phyloP scores from a whole-genome alignment of 2,329 filamentous ascomycete genomes.

The Xylariaceae sp. region DNA sequence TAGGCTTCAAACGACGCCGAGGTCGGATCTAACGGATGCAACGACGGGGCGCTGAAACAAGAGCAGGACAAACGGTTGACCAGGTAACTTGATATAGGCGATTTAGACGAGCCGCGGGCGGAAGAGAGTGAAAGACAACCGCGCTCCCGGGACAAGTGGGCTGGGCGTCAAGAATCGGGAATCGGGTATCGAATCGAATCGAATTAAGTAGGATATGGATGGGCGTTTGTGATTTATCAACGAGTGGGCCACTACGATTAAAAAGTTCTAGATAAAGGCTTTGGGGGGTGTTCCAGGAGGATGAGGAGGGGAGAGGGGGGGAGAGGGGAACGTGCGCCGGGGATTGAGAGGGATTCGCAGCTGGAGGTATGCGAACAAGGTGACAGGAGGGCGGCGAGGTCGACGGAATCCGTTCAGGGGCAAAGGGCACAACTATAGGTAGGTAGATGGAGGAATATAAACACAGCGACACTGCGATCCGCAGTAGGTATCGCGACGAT shows the following conservation, averaged over 20 bases:
- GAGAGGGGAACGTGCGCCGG: neutral
- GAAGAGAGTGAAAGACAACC: neutral
- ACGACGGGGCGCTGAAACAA: constrained; percentile 3
- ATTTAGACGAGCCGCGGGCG: constrained; percentile 2
- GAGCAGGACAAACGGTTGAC: constrained; percentile 2
- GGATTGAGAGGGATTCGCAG: neutral
- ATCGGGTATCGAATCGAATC: neutral
- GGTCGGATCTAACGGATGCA: constrained; percentile 6
- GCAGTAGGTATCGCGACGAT: neutral
- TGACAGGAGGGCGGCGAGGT: neutral
- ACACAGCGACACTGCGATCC: neutral
- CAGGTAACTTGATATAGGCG: neutral
- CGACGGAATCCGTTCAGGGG: neutral
- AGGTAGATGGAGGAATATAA: neutral
- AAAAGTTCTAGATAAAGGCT: neutral
- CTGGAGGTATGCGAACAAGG: neutral
- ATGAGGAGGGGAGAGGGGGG: neutral
- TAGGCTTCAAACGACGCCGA: constrained; percentile 18
- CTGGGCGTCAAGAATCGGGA: neutral
- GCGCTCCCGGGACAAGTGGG: constrained; percentile 7
- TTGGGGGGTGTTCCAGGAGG: neutral
- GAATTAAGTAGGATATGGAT: neutral
- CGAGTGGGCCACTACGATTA: constrained; percentile 11
- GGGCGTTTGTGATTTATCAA: constrained; percentile 3
- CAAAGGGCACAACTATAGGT: neutral